These are phyloP conservation scores for Huntiella omanensis DNA, from an alignment of 2,329 filamentous ascomycete genomes.

Conservation along the genomic window DNA sequence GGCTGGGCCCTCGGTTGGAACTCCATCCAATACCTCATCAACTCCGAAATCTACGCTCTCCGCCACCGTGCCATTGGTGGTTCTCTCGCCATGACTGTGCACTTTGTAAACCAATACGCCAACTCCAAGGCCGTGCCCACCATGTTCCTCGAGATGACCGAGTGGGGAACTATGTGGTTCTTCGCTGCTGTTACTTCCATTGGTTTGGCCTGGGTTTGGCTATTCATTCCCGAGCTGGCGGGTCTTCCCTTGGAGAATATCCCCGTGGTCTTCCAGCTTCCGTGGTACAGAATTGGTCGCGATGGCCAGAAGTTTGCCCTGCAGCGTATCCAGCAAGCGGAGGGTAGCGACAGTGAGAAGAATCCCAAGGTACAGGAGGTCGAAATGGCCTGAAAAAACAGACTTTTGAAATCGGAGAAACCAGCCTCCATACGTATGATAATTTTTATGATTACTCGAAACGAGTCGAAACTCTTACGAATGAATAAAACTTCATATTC, in stretches of 20 bases:
- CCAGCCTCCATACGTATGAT: background rate
- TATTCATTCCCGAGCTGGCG: conserved; percentile 54
- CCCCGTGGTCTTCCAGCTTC: conserved; percentile 51
- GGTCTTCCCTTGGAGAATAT: conserved; percentile 49
- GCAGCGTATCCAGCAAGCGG: conserved; percentile 14
- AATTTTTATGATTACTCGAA: background rate
- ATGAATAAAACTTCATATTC: background rate
- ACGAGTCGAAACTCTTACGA: background rate
- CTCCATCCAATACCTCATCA: conserved; percentile 60
- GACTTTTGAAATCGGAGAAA: background rate
- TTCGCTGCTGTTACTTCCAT: conserved; percentile 50
- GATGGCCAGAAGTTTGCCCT: conserved; percentile 34
- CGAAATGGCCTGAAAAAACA: conserved; percentile 1
- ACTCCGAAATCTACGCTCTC: conserved; percentile 59
- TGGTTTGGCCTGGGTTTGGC: conserved; percentile 51
- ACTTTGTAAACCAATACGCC: conserved; percentile 64
- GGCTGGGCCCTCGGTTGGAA: conserved; percentile 60
- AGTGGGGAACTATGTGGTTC: conserved; percentile 58
- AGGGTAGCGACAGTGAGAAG: conserved; percentile 1
- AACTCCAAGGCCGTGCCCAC: conserved; percentile 56
- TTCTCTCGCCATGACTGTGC: conserved; percentile 56
- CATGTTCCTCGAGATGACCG: conserved; percentile 47
- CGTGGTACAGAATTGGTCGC: conserved; percentile 56
- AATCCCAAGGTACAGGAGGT: background rate
- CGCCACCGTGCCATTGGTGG: conserved; percentile 53